Percentiles rank a stretch among this genome's conserved stretches.
Evolutionary conservation across 2,329 filamentous ascomycete species (phyloP).

Genomic region (Claviceps lovelessii): DNA sequence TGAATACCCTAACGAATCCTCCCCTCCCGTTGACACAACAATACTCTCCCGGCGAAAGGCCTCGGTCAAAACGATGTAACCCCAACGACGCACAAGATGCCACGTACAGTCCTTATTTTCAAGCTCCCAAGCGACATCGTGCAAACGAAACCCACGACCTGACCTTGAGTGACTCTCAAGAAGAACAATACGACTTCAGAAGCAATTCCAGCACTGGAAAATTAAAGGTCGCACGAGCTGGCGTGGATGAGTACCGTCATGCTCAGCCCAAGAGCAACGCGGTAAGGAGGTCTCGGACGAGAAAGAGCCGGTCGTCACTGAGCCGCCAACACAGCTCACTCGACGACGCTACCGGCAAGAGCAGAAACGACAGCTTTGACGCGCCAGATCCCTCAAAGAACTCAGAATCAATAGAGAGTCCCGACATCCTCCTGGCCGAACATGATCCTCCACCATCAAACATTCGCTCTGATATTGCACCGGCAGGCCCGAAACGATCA

Average conservation of each 20-base stretch:
- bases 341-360: background rate
- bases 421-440: background rate
- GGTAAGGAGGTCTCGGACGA: background rate
- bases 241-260: background rate
- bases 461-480: slow-evolving; percentile 12
- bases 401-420: background rate
- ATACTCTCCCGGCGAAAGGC: background rate
- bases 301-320: background rate
- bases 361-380: background rate
- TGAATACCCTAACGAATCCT: slow-evolving; percentile 5
- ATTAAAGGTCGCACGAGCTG: background rate
- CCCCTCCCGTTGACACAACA: background rate
- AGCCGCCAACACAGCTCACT: slow-evolving; percentile 12
- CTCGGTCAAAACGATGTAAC: slow-evolving; percentile 3
- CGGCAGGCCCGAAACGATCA: slow-evolving; percentile 2
- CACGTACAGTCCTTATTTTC: slow-evolving; percentile 1
- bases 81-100: background rate
- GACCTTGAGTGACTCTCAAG: background rate
- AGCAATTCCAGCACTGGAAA: slow-evolving; percentile 1
- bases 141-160: background rate
- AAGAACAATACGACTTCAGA: background rate
- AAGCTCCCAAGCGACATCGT: background rate
- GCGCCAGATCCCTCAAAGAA: background rate
- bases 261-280: background rate
- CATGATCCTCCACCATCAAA: slow-evolving; percentile 9